Evolutionary conservation across 331 rosid species (phyloP), one percentile per base, ranked within the genome.

Genomic region (Rosa hybrid): DNA sequence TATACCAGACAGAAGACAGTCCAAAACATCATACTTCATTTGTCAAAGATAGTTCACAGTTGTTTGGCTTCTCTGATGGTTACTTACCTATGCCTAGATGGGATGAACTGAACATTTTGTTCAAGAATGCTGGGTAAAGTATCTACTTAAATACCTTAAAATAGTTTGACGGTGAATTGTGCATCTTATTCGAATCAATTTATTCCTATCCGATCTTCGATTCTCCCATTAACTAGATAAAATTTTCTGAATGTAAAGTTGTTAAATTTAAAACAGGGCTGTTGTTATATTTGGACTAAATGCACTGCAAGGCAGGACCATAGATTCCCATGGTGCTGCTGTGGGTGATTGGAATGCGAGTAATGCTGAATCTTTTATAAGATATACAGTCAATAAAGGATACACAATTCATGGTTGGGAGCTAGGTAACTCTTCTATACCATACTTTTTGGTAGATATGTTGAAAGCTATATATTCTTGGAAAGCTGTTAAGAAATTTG

Each of bases 391-490:
- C 75, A 49, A 82, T 44, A 92, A 88, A 81, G 88, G 88, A 71
- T 92, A 87, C 80, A 68, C n/a, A 72, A 86, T 94, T 78, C 86
- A 90, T 85, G 94, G 97, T 75, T 92, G 97, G 98, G 98, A 94
- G 81, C 92, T 92, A 23, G 97, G 98, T 94, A 86, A 86, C 90
- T 6, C 38, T 79, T 71, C 54, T 54, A 54, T 3, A 63, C 44
- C 17, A 7, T 38, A 49, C 4, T 21, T 62, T 20, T 46, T 9
- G 14, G 30, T 46, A 12, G 7, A 45, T 5, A 34, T 17, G 53
- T 5, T 23, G 68, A 63, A 49, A 48, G 18, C 54, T 39, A 30
- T 49, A 17, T 34, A 10, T 42, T 34, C 14, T 56, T 27, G 71
- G 41, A 48, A 30, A 46, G 5, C 11, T 30, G 5, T 39, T 12